These are phyloP conservation scores for Zoysia japonica DNA, from an alignment of 176 grass and related monocot genomes.

Conservation along the genomic window DNA sequence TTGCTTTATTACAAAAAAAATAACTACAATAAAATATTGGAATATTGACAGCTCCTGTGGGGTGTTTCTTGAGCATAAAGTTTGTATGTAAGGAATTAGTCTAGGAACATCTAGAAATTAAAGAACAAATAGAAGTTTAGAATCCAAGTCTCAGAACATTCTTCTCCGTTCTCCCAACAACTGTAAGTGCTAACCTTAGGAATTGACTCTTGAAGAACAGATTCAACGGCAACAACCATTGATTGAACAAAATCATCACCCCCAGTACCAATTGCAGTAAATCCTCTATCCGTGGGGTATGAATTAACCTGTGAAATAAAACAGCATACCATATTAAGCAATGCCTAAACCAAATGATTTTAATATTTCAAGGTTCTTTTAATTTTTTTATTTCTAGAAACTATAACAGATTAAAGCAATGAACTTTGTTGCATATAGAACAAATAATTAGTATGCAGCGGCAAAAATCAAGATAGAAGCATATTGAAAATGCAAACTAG, in stretches of 20 bases:
- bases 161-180: neutral
- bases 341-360: neutral
- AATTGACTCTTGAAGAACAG: conserved; percentile 81
- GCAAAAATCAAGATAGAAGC: conserved; percentile 1
- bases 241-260: conserved; percentile 97
- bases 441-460: conserved; percentile 13
- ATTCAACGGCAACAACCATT: conserved; percentile 96
- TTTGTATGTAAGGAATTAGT: conserved; percentile 5
- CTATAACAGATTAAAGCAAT: neutral
- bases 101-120: neutral
- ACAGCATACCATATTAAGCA: conserved; percentile 2
- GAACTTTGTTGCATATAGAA: neutral
- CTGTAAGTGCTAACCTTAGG: conserved; percentile 63
- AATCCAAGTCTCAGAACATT: neutral
- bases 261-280: conserved; percentile 95
- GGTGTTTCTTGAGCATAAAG: too few species aligned
- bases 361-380: neutral
- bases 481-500: conserved; percentile 17
- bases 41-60: neutral
- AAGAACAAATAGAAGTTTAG: neutral
- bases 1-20: neutral
- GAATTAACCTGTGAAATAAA: conserved; percentile 71
- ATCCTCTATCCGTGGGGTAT: conserved; percentile 85
- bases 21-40: neutral
- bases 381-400: conserved; percentile 1